Evolutionary conservation across 2,329 filamentous ascomycete species (phyloP), one percentile per base, ranked within the genome.

Genomic region (Rhinocladiella mackenziei): DNA sequence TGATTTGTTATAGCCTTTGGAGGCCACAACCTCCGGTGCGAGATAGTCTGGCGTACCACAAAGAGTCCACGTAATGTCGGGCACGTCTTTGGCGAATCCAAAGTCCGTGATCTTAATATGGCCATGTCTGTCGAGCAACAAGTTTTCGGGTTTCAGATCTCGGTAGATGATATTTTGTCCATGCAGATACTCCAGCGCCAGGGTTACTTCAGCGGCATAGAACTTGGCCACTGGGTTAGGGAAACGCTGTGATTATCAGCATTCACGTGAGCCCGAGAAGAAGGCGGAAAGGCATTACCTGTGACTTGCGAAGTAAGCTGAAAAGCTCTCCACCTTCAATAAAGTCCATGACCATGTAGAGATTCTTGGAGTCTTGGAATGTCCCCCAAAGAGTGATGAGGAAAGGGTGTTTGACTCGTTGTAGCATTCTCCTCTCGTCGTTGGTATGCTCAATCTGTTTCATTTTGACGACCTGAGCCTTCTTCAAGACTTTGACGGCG

Each of bases 311-410:
- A 59, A 98, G 73, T 59, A 98, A 70, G 56, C 91, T 97, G 66
- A 98, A 98, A 42, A 98, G 75, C 74, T 98, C 92, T 61, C 92
- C 92, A 57, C 92, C 92, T 69, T 98, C 92, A 41, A 98, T 91
- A 72, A 98, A 98, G 67, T 98, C 92, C 92, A 98, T 98, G 60
- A 98, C 92, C 92, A 98, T 98, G 77, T 98, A 98, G 25, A 98
- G 73, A 64, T 96, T 97, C 70, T 83, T 89, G 38, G 83, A 78
- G 62, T 98, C 92, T 65, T 97, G 91, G 67, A 97, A 98, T 7
- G 92, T 98, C 46, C 92, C 92, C 92, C 92, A 98, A 29, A 98
- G 75, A 1, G 92, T 98, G 63, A 98, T 92, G 53, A 98, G 75
- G 70, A 98, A 98, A 9, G 92, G 89, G 68, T 98, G 91, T 67